These are phyloP conservation scores for Lobosporangium transversale DNA, from an alignment of 192 early-diverging fungal genomes.

Conservation along the genomic window DNA sequence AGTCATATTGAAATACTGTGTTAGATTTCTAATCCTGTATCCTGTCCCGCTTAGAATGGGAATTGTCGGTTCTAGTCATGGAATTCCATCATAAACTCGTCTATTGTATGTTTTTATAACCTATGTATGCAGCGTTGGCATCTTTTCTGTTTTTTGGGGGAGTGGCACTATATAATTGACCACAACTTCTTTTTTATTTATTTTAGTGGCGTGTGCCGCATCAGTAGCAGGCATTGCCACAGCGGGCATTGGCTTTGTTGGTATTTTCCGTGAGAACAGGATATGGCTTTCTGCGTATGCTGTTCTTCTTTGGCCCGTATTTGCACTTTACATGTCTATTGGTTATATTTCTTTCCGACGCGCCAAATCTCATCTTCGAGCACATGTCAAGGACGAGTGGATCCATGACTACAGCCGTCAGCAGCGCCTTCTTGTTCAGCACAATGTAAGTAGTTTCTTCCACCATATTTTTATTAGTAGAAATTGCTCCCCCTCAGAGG, in stretches of 20 bases:
- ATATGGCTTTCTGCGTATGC: conserved; percentile 31
- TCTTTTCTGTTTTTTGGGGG: too few relatives aligned
- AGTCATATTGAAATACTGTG: too few relatives aligned
- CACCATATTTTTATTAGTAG: background rate
- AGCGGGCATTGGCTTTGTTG: conserved; percentile 35
- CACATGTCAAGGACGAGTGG: conserved; percentile 52
- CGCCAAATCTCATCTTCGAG: conserved; percentile 36
- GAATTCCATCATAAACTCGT: conserved; percentile 37
- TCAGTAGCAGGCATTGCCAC: conserved; percentile 20
- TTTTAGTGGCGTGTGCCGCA: conserved; percentile 39
- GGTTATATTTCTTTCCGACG: conserved; percentile 55
- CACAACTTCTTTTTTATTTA: background rate
- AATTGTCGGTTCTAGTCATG: conserved; percentile 19
- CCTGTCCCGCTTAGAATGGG: too few relatives aligned
- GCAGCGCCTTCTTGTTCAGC: conserved; percentile 46
- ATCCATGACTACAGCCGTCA: conserved; percentile 19
- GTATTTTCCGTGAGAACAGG: conserved; percentile 43
- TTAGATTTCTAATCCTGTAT: too few relatives aligned
- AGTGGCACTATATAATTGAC: background rate
- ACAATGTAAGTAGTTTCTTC: conserved; percentile 24
- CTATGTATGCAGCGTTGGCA: background rate
- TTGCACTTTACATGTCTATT: conserved; percentile 38
- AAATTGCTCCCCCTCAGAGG: background rate
- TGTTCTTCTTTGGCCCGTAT: conserved; percentile 48
- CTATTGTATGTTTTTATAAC: conserved; percentile 20